A percentile compares a stretch with the other conserved stretches of the same genome.
Conservation (phyloP, 768 basidiomycete genomes). For the Kwoniella shandongensis region DNA sequence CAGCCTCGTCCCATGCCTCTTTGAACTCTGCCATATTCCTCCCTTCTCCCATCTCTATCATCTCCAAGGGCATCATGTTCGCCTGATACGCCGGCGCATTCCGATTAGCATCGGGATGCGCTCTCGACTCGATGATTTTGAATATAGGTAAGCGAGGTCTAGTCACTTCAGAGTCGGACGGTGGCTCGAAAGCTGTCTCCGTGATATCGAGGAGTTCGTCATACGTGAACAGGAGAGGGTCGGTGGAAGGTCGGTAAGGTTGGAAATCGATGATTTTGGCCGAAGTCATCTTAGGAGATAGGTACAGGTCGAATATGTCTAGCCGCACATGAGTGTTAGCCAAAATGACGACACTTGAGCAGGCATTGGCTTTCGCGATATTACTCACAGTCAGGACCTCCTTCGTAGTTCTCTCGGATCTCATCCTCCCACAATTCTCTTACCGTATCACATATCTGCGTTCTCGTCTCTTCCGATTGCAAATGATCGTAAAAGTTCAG, state of each 20-base stretch:
- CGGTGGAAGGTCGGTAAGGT: conserved; percentile 81
- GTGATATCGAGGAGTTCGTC: conserved; percentile 63
- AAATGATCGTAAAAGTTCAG: conserved; percentile 84
- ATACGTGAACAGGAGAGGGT: conserved; percentile 80
- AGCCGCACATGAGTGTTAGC: too few relatives aligned
- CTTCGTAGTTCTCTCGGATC: conserved; percentile 64
- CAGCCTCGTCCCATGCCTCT: conserved; percentile 55
- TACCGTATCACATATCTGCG: conserved; percentile 61
- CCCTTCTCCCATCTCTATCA: conserved; percentile 74
- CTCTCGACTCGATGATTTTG: conserved; percentile 67
- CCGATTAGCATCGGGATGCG: conserved; percentile 67
- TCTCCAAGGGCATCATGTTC: conserved; percentile 90
- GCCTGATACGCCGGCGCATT: conserved; percentile 75
- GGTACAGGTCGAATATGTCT: conserved; percentile 85
- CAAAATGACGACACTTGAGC: not conserved
- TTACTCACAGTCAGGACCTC: conserved; percentile 66
- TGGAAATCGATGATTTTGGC: conserved; percentile 90
- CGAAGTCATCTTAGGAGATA: conserved; percentile 73
- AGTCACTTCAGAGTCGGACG: conserved; percentile 6
- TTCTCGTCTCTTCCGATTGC: conserved; percentile 63
- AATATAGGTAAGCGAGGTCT: conserved; percentile 34
- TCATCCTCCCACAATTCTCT: conserved; percentile 67
- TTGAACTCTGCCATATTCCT: conserved; percentile 72
- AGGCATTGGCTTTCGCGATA: not conserved
- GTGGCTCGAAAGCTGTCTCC: conserved; percentile 11